Conservation (phyloP, 2,329 filamentous ascomycete species). For the Phialophora macrospora region DNA sequence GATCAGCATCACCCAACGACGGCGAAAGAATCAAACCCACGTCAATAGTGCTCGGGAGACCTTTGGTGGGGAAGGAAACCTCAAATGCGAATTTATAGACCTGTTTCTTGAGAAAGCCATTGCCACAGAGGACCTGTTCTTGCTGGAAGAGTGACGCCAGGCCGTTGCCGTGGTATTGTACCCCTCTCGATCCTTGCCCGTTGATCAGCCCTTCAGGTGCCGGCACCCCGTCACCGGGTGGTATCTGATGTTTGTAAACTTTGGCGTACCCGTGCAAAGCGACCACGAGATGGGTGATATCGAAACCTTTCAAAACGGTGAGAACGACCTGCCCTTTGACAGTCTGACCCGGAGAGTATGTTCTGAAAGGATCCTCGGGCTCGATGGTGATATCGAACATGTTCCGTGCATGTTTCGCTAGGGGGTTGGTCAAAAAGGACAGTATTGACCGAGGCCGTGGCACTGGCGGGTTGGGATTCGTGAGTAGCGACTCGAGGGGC, state of each 20-base stretch:
- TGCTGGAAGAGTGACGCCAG: slow-evolving; percentile 69
- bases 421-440: slow-evolving; percentile 61
- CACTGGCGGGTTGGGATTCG: slow-evolving; percentile 52
- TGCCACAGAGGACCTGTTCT: slow-evolving; percentile 67
- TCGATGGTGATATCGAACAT: slow-evolving; percentile 66
- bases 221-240: slow-evolving; percentile 59
- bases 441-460: slow-evolving; percentile 53
- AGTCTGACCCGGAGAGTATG: slow-evolving; percentile 66
- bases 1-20: slow-evolving; percentile 34
- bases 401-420: slow-evolving; percentile 59
- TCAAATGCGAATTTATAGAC: slow-evolving; percentile 70
- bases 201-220: slow-evolving; percentile 57
- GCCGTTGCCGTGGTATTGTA: slow-evolving; percentile 67
- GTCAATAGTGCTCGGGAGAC: slow-evolving; percentile 84
- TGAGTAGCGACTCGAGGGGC: slow-evolving; percentile 39
- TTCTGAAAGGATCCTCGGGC: slow-evolving; percentile 66
- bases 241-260: slow-evolving; percentile 66
- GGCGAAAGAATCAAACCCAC: slow-evolving; percentile 60
- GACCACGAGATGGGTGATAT: slow-evolving; percentile 67
- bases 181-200: slow-evolving; percentile 58
- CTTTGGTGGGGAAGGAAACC: slow-evolving; percentile 63
- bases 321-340: slow-evolving; percentile 65
- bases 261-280: slow-evolving; percentile 68
- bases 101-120: slow-evolving; percentile 67
- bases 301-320: slow-evolving; percentile 63